phyloP scores from a whole-genome alignment of 2,329 filamentous ascomycete genomes.

The Scytalidium sp. region DNA sequence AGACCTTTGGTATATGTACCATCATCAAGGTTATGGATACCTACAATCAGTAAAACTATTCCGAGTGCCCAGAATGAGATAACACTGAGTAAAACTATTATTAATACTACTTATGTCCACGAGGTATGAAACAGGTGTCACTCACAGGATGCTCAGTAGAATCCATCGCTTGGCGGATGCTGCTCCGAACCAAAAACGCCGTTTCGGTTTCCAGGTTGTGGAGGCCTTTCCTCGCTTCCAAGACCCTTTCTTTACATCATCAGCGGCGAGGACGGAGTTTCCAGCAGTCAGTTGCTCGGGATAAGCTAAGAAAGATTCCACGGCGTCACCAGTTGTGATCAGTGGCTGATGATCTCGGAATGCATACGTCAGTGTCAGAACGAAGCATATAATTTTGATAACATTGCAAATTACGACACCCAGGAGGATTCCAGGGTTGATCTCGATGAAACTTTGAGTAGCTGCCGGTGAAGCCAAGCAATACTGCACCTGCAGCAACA shows the following conservation, averaged over 20 bases:
- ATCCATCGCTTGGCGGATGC: slow-evolving; percentile 9
- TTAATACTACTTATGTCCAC: too few relatives aligned
- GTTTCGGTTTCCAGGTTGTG: not conserved
- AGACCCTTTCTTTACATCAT: too few relatives aligned
- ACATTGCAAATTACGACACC: slow-evolving; percentile 24
- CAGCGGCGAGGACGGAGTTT: too few relatives aligned
- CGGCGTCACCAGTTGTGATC: slow-evolving; percentile 32
- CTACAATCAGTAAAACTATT: too few relatives aligned
- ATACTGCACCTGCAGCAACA: not conserved
- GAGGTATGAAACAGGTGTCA: too few relatives aligned
- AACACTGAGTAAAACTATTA: too few relatives aligned
- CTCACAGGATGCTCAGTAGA: slow-evolving; percentile 8
- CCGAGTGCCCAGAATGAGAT: too few relatives aligned
- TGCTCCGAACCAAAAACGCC: slow-evolving; percentile 8
- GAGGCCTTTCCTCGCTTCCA: too few relatives aligned
- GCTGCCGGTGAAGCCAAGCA: not conserved
- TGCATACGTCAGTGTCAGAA: slow-evolving; percentile 12
- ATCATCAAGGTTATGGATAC: too few relatives aligned
- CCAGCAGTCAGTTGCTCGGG: slow-evolving; percentile 29
- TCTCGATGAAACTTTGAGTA: not conserved
- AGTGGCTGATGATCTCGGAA: slow-evolving; percentile 20
- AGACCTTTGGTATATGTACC: too few relatives aligned
- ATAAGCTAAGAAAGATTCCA: slow-evolving; percentile 31
- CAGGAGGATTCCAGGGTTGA: too few relatives aligned
- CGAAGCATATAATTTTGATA: slow-evolving; percentile 20